Evolutionary conservation across 2,329 filamentous ascomycete genomes (phyloP), one percentile per base, ranked within the genome.

Genomic region (Hymenoscyphus linearis): DNA sequence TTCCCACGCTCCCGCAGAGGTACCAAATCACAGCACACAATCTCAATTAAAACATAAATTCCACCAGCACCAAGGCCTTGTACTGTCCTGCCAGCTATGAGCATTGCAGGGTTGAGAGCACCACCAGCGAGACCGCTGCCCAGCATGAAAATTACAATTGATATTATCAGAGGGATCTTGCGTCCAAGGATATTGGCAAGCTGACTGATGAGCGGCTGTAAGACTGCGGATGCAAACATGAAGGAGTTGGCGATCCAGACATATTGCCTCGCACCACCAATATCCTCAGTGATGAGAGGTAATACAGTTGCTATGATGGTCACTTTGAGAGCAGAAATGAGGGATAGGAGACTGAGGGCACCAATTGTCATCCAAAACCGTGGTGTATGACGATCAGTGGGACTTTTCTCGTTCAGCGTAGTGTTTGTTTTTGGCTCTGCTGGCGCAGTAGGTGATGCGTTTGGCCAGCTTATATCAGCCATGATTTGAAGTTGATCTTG

Each of bases 171-270:
- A 40, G 75, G 70, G 44, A 71, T 74, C 16, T 77, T 74, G 1
- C 82, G 75, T 4, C 83, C 81, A 62, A 79, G 83, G 18, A 83
- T 74, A 55, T 82, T 76, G 16, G 78, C 75, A 0, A 81, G 64
- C 63, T 83, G 79, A 2, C 79, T 79, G 44, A 78, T 78, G 0
- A 83, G 63, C 0, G 82, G 82, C 57, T 81, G 80, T 2, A 82
- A 71, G 1, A 77, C 76, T 0, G 78, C 35, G 10, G 34, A 40
- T 25, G 54, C 6, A n/a, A 56, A n/a, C 4, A 27, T 12, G 18
- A 40, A 56, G n/a, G 36, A 37, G 54, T 56, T 56, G 35, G 36
- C 54, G 13, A 56, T 56, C 54, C 54, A 56, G 13, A 56, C 22
- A 27, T 56, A 56, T 26, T 44, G 34, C 36, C 27, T 26, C 4